A percentile compares a stretch with the other conserved stretches of the same genome.
phyloP scores from a whole-genome alignment of 179 eudicot species.

The Carnegiea gigantea region DNA sequence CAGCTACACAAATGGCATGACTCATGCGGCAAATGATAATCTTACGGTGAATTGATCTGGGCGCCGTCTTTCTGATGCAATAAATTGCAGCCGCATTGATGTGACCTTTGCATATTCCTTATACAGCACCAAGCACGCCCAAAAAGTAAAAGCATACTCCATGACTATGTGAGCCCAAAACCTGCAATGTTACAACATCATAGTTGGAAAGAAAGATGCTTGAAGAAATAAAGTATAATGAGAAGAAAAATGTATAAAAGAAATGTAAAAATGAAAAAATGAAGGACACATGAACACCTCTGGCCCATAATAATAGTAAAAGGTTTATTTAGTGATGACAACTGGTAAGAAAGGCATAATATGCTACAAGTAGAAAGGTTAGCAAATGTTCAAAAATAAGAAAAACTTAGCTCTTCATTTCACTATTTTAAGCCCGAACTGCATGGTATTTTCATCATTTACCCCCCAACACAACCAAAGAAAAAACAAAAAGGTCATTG shows the following conservation, averaged over 20 bases:
- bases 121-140: conserved; percentile 74
- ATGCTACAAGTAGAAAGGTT: no score
- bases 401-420: no score
- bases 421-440: no score
- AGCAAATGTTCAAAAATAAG: no score
- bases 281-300: background rate
- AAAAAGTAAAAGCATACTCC: conserved; percentile 79
- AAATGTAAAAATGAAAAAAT: background rate
- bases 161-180: conserved; percentile 85
- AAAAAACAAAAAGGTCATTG: no score
- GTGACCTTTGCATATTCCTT: conserved; percentile 76
- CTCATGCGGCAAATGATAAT: conserved; percentile 4
- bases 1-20: background rate
- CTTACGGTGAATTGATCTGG: conserved; percentile 95
- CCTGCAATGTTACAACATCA: conserved; percentile 42
- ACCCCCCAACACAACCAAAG: no score
- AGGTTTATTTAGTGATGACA: background rate
- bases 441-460: no score
- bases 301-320: background rate
- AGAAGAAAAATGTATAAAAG: background rate
- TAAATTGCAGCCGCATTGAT: conserved; percentile 80
- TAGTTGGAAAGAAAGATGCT: conserved; percentile 11
- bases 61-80: conserved; percentile 81
- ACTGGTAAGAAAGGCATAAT: no score
- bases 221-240: background rate